Percentiles rank a stretch among this genome's conserved stretches.
Evolutionary conservation across 805 yeast species (phyloP).

Genomic region (Kodamaea nitidulidarum): DNA sequence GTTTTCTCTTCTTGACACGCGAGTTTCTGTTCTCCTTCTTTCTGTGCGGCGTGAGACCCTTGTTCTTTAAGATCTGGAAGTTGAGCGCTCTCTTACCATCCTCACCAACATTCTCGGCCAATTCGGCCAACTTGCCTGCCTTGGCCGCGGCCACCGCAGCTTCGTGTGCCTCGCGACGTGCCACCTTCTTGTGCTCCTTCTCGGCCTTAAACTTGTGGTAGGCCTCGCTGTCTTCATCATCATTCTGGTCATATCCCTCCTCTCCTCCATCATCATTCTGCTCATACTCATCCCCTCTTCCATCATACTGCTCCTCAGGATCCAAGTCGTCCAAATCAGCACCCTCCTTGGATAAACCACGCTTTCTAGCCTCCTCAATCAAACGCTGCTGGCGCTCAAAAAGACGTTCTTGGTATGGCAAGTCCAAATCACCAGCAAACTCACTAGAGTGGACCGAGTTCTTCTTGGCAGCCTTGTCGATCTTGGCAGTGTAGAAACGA

Average conservation of each 20-base stretch:
- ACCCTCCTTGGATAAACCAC: constrained; percentile 56
- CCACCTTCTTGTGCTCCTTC: constrained; percentile 46
- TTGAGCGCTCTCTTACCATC: constrained; percentile 93
- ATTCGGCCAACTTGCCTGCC: constrained; percentile 77
- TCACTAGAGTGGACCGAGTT: constrained; percentile 51
- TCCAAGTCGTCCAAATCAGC: constrained; percentile 43
- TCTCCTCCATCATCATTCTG: too few relatives aligned
- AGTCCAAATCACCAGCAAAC: constrained; percentile 78
- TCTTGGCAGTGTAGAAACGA: constrained; percentile 94
- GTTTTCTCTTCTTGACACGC: constrained; percentile 97
- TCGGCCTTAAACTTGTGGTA: constrained; percentile 52
- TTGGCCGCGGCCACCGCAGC: constrained; percentile 74
- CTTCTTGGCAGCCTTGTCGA: constrained; percentile 76
- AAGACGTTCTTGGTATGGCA: constrained; percentile 86
- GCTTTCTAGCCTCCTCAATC: constrained; percentile 79
- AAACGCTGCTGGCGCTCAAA: constrained; percentile 88
- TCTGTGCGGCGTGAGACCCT: constrained; percentile 90
- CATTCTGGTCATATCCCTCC: constrained; percentile 43
- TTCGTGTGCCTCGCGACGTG: constrained; percentile 61
- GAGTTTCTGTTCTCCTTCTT: constrained; percentile 93
- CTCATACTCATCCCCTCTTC: constrained; percentile 24
- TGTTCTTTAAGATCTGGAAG: constrained; percentile 92
- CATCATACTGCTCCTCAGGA: constrained; percentile 22
- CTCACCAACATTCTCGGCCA: constrained; percentile 60
- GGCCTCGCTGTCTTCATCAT: constrained; percentile 25